Evolutionary conservation across 805 yeast species (phyloP), one percentile per base, ranked within the genome.

Genomic region (Starmerella sirachaensis): DNA sequence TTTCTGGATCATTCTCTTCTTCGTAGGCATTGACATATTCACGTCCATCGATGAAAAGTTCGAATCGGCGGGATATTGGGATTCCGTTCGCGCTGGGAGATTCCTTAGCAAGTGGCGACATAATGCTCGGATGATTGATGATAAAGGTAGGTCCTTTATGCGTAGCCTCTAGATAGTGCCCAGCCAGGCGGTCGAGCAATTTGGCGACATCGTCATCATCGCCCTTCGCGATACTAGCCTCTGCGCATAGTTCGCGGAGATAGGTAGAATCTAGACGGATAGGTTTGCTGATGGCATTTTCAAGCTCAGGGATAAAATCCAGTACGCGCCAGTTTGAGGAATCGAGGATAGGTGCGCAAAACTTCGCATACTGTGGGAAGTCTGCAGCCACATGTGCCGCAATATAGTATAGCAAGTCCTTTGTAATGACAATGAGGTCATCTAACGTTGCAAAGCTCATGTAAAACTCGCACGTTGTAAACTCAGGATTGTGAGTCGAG

Each of bases 1-100:
- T 65, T 41, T 67, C 67, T 0, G 98, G 98, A 28, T 78, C 74
- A 58, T 91, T 91, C 54, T 91, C 97, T 58, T 91, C 99, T 50
- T 91, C 98, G 55, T 91, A 91, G 0, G 97, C 94, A 56, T 91
- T 91, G 18, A 78, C 80, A 45, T 76, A 77, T 58, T 91, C 99
- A 45, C 69, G 69, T 0, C 91, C 86, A 29, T 68, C 61, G 39
- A 91, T 75, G 52, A 82, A 85, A 32, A 91, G 58, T 60, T 91
- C 98, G 54, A 88, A 91, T 33, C 98, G 59, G 32, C 72, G 66
- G 0, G 93, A 77, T 5, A 66, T 53, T 53, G 48, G 10, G 31
- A 65, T 29, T 7, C 56, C 58, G 42, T 35, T 14, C 4, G 40
- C 37, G 0, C 20, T 32, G n/a, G n/a, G n/a, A 0, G 63, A 53